Evolutionary conservation across 1,284 basidiomycete genomes (phyloP).

Genomic region (Ceratobasidium sp.): DNA sequence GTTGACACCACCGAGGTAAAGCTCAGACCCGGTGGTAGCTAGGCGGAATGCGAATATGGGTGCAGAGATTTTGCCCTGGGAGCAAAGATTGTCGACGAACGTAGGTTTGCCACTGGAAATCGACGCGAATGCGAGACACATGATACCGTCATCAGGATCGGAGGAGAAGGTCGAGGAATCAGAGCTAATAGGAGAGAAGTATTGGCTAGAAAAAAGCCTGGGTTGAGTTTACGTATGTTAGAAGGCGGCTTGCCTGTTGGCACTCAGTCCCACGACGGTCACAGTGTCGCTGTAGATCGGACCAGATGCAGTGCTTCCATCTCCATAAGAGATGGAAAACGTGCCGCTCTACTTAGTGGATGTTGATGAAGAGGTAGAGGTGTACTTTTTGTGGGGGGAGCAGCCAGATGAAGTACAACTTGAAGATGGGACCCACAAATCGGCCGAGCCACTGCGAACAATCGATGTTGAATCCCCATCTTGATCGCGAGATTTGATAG

Average conservation of each 20-base stretch:
- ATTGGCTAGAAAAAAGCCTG: not conserved
- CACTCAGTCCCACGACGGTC: slow-evolving; percentile 48
- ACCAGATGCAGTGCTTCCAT: slow-evolving; percentile 61
- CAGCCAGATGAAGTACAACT: slow-evolving; percentile 44
- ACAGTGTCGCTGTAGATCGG: slow-evolving; percentile 61
- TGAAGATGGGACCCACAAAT: slow-evolving; percentile 46
- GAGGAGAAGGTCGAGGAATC: slow-evolving; percentile 19
- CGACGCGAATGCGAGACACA: slow-evolving; percentile 43
- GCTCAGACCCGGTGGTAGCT: slow-evolving; percentile 57
- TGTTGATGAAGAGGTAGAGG: slow-evolving; percentile 43
- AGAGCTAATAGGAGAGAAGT: slow-evolving; percentile 5
- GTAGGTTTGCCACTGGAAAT: slow-evolving; percentile 38
- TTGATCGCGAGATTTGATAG: too few species aligned
- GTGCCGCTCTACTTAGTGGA: slow-evolving; percentile 44
- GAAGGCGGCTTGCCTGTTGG: slow-evolving; percentile 36
- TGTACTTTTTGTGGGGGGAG: slow-evolving; percentile 44
- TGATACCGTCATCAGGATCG: slow-evolving; percentile 43
- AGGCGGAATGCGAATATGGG: slow-evolving; percentile 64
- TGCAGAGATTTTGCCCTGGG: slow-evolving; percentile 49
- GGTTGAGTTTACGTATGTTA: too few species aligned
- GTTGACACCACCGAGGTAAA: slow-evolving; percentile 64
- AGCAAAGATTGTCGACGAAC: slow-evolving; percentile 42
- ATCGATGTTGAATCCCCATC: not conserved
- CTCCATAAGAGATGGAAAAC: slow-evolving; percentile 61
- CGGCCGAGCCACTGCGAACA: slow-evolving; percentile 42